Evolutionary conservation across 2,329 filamentous ascomycete species (phyloP).

Genomic region (Microsporum canis): DNA sequence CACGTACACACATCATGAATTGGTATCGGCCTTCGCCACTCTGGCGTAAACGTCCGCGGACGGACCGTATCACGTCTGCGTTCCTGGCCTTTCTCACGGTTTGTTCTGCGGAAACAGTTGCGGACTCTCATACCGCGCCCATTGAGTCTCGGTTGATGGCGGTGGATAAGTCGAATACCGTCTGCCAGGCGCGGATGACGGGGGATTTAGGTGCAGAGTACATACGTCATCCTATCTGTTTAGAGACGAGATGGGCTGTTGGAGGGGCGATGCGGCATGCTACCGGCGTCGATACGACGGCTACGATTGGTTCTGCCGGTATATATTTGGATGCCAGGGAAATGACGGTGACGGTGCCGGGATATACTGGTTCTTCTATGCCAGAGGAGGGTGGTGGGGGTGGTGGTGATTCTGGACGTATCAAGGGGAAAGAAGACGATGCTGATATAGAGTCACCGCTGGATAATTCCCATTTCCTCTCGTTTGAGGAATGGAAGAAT

Average conservation of each 20-base stretch:
- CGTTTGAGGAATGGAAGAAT: conserved; percentile 97
- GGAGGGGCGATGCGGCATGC: background rate
- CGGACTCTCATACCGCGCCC: background rate
- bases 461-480: conserved; percentile 75
- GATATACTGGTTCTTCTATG: background rate
- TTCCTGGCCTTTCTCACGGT: conserved; percentile 6
- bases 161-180: conserved; percentile 7
- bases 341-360: background rate
- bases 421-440: conserved; percentile 23
- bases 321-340: background rate
- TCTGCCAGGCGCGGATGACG: conserved; percentile 17
- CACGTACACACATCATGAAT: background rate
- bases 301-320: background rate
- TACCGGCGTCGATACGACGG: background rate
- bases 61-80: background rate
- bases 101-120: background rate
- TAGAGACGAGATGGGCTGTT: conserved; percentile 15
- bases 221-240: conserved; percentile 20
- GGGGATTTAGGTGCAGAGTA: conserved; percentile 15
- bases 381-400: background rate
- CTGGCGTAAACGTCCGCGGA: background rate
- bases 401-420: background rate
- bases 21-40: background rate
- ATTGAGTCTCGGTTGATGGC: conserved; percentile 8
- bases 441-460: conserved; percentile 53